Evolutionary conservation across 2,329 filamentous ascomycete species (phyloP).

Genomic region (Grosmannia penicillata): DNA sequence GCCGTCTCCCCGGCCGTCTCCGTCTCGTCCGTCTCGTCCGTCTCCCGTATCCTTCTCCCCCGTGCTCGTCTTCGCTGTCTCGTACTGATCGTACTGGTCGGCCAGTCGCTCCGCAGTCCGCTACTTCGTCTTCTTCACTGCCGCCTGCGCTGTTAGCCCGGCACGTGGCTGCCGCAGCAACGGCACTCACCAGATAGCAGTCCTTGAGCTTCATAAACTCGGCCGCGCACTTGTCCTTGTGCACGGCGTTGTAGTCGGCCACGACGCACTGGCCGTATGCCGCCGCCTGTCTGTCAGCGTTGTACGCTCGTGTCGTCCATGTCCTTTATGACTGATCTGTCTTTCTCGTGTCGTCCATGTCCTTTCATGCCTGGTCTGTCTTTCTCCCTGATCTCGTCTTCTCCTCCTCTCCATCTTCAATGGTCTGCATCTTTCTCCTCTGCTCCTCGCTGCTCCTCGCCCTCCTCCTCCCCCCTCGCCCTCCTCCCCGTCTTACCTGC

Average conservation of each 20-base stretch:
- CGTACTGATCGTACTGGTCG: neutral
- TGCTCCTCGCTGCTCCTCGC: neutral
- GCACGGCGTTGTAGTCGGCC: conserved; percentile 74
- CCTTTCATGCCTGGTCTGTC: neutral
- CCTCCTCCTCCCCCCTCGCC: neutral
- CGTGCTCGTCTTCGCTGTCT: neutral
- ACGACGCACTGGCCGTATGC: conserved; percentile 86
- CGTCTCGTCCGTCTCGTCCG: too few species aligned
- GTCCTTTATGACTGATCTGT: neutral
- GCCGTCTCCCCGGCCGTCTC: too few species aligned
- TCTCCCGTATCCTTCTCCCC: too few species aligned
- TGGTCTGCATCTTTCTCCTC: too few species aligned
- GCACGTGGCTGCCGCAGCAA: neutral
- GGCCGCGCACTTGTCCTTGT: conserved; percentile 77
- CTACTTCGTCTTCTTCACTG: conserved; percentile 1
- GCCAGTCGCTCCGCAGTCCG: too few species aligned
- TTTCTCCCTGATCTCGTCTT: neutral
- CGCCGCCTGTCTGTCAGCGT: conserved; percentile 43
- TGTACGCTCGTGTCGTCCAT: too few species aligned
- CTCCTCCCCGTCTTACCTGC: conserved; percentile 25
- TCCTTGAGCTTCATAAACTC: conserved; percentile 80
- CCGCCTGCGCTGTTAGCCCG: conserved; percentile 2
- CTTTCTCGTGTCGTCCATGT: neutral
- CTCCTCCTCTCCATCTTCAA: neutral
- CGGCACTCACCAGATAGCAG: conserved; percentile 61